phyloP scores from a whole-genome alignment of 441 rosid species.

The Pelargonium cotyledonis region DNA sequence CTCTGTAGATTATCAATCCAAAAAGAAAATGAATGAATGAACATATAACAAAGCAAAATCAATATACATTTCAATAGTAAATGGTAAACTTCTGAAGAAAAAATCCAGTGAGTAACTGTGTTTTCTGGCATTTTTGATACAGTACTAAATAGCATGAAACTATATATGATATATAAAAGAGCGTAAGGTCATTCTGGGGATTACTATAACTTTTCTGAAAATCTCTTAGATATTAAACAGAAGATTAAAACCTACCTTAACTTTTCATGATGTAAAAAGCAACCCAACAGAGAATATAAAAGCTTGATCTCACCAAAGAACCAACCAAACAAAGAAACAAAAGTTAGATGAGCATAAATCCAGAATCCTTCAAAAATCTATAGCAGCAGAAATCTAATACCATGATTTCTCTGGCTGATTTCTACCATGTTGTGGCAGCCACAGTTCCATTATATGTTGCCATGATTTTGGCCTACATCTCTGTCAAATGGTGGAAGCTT shows the following conservation, averaged over 20 bases:
- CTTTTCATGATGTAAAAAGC: constrained; percentile 32
- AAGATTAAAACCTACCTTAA: constrained; percentile 13
- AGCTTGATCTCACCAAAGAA: constrained; percentile 20
- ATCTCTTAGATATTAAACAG: constrained; percentile 32
- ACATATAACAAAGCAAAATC: neutral
- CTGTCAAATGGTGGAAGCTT: constrained; percentile 61
- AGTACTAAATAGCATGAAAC: neutral
- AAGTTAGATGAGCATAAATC: neutral
- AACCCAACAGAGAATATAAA: constrained; percentile 23
- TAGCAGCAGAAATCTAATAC: constrained; percentile 6
- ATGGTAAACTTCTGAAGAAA: neutral
- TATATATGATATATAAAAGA: neutral
- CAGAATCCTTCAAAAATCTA: constrained; percentile 4
- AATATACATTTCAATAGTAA: constrained; percentile 1
- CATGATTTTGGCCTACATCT: constrained; percentile 66
- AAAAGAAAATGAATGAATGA: constrained; percentile 4
- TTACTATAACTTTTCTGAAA: constrained; percentile 20
- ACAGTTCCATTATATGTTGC: constrained; percentile 77
- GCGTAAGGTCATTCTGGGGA: constrained; percentile 31
- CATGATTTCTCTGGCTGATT: constrained; percentile 60
- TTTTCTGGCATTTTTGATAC: neutral
- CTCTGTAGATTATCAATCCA: constrained; percentile 9
- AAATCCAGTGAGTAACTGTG: neutral
- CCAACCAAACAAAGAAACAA: constrained; percentile 3
- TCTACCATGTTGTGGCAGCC: constrained; percentile 70